phyloP scores from a whole-genome alignment of 371 early-diverging fungal genomes.

The Actinomucor elegans region DNA sequence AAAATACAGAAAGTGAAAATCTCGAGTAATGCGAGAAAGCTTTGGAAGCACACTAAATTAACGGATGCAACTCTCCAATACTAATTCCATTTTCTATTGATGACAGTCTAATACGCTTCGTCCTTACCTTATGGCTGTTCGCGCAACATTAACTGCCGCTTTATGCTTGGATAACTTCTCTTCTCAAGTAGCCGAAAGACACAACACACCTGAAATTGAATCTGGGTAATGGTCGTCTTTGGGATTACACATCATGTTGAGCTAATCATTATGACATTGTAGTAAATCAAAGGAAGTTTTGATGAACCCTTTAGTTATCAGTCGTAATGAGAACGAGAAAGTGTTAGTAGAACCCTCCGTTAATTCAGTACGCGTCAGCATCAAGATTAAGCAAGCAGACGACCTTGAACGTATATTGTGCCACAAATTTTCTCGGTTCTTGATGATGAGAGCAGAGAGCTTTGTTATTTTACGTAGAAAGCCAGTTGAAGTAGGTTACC shows the following conservation, averaged over 20 bases:
- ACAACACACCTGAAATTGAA: constrained; percentile 98
- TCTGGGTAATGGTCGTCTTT: constrained; percentile 63
- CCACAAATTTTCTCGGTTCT: constrained; percentile 95
- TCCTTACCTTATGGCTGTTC: constrained; percentile 94
- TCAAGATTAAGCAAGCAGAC: constrained; percentile 97
- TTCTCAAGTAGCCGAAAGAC: constrained; percentile 95
- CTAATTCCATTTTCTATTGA: not conserved
- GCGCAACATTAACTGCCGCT: constrained; percentile 91
- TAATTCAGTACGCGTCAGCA: constrained; percentile 92
- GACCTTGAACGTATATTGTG: constrained; percentile 94
- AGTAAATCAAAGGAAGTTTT: constrained; percentile 29
- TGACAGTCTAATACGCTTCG: constrained; percentile 93
- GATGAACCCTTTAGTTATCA: constrained; percentile 83
- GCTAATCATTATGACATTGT: not conserved
- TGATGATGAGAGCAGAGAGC: constrained; percentile 95
- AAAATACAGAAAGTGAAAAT: not conserved
- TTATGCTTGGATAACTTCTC: constrained; percentile 96
- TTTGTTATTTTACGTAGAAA: constrained; percentile 94
- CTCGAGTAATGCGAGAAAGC: not conserved
- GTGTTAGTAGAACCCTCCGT: constrained; percentile 92
- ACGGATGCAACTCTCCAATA: too few relatives aligned
- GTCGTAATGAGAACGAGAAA: constrained; percentile 93
- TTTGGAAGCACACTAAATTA: not conserved
- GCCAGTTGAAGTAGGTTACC: constrained; percentile 74
- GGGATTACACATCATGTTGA: not conserved